Conservation (phyloP, 2,329 filamentous ascomycete genomes). For the Colletotrichum cordylinicola region DNA sequence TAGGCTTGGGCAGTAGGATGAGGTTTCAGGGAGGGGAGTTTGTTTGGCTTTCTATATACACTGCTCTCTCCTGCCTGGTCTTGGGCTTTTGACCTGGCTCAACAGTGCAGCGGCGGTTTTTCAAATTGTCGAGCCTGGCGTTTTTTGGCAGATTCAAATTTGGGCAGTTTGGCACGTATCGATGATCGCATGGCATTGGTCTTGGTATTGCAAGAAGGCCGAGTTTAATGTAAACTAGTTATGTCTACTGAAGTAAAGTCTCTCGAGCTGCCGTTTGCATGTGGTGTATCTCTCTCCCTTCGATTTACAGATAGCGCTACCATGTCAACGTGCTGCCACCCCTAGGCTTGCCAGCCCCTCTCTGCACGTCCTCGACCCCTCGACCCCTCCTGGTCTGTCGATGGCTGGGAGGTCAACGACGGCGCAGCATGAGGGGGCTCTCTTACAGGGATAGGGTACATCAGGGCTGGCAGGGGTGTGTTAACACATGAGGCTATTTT, state of each 20-base stretch:
- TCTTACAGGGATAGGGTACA: not conserved
- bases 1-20: not conserved
- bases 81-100: not conserved
- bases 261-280: not conserved
- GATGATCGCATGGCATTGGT: not conserved
- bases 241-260: not conserved
- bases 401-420: not conserved
- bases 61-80: not conserved
- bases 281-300: not conserved
- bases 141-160: not conserved
- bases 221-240: not conserved
- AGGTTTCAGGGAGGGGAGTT: not conserved
- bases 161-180: not conserved
- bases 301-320: not conserved
- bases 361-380: not conserved
- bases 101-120: not conserved
- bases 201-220: not conserved
- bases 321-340: not conserved
- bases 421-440: not conserved
- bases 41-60: not conserved
- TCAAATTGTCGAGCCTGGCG: not conserved
- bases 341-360: not conserved
- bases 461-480: not conserved
- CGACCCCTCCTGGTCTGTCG: not conserved
- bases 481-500: not conserved